A percentile compares a stretch with the other conserved stretches of the same genome.
Conservation (phyloP, 352 stramenopile species). For the Phytophthora tubulina region DNA sequence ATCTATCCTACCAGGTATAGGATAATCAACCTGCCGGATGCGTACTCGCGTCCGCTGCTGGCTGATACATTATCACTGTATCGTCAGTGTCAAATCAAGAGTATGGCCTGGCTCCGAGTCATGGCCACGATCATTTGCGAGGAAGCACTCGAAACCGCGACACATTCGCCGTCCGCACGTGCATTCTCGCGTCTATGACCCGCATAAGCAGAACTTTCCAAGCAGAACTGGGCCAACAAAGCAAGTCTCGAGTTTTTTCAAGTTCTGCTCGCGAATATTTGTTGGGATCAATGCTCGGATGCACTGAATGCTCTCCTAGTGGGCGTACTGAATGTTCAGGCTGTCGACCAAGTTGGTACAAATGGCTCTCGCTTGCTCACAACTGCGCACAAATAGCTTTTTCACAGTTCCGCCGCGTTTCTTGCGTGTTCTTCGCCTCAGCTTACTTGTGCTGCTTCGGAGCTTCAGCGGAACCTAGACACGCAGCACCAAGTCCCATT, state of each 20-base stretch:
- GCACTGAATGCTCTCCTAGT: too few species aligned
- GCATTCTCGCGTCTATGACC: background rate
- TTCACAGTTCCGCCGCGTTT: constrained; percentile 21
- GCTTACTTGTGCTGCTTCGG: background rate
- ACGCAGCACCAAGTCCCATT: constrained; percentile 7
- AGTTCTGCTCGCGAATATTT: constrained; percentile 19
- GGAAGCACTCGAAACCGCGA: background rate
- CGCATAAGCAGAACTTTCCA: background rate
- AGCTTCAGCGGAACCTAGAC: constrained; percentile 29
- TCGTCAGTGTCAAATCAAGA: too few species aligned
- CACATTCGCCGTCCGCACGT: background rate
- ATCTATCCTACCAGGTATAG: too few species aligned
- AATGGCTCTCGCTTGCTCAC: constrained; percentile 10
- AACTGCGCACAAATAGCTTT: constrained; percentile 10
- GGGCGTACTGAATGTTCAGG: too few species aligned
- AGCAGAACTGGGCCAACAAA: too few species aligned
- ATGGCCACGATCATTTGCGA: background rate
- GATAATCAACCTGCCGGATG: too few species aligned
- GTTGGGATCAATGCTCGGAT: background rate
- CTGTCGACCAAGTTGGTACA: background rate
- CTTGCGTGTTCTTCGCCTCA: constrained; percentile 27
- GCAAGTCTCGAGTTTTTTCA: background rate
- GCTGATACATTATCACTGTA: too few species aligned
- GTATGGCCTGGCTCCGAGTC: too few species aligned
- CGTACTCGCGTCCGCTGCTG: too few species aligned